Conservation (phyloP, 805 yeast genomes). For the Metschnikowia arizonensis region DNA sequence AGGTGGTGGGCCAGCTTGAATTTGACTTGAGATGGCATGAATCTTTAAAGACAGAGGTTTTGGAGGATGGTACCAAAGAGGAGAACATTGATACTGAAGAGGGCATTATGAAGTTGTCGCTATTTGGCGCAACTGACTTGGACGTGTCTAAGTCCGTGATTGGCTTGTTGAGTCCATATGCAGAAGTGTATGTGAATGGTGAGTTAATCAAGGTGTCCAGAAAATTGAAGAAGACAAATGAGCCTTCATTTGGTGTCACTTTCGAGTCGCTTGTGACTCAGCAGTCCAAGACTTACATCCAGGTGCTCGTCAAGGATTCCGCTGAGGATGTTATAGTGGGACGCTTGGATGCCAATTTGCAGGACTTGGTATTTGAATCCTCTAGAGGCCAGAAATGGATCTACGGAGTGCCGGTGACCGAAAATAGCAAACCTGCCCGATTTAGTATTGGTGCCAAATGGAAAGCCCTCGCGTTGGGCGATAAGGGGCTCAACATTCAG, state of each 20-base stretch:
- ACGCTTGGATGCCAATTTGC: slow-evolving; percentile 47
- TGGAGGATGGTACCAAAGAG: slow-evolving; percentile 49
- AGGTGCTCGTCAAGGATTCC: slow-evolving; percentile 58
- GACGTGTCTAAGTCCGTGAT: slow-evolving; percentile 49
- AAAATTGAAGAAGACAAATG: slow-evolving; percentile 61
- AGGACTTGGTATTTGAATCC: slow-evolving; percentile 50
- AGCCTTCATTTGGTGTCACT: slow-evolving; percentile 66
- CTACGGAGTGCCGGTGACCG: slow-evolving; percentile 41
- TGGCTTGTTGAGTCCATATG: slow-evolving; percentile 60
- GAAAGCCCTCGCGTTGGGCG: slow-evolving; percentile 63
- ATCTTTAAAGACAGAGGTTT: slow-evolving; percentile 38
- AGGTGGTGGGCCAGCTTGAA: slow-evolving; percentile 53
- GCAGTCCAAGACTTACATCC: slow-evolving; percentile 52
- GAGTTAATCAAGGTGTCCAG: slow-evolving; percentile 55
- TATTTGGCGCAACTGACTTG: slow-evolving; percentile 58
- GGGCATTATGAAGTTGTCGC: slow-evolving; percentile 63
- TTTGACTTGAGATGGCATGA: slow-evolving; percentile 55
- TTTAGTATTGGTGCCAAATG: slow-evolving; percentile 56
- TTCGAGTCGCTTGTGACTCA: slow-evolving; percentile 60
- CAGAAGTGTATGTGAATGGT: slow-evolving; percentile 58
- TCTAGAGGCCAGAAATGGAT: slow-evolving; percentile 49
- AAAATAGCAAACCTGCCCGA: slow-evolving; percentile 37
- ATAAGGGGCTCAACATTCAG: slow-evolving; percentile 41
- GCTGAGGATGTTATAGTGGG: slow-evolving; percentile 54
- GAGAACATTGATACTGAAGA: slow-evolving; percentile 58